Evolutionary conservation across 306 rosid species (phyloP).

Genomic region (Sindora glabra): DNA sequence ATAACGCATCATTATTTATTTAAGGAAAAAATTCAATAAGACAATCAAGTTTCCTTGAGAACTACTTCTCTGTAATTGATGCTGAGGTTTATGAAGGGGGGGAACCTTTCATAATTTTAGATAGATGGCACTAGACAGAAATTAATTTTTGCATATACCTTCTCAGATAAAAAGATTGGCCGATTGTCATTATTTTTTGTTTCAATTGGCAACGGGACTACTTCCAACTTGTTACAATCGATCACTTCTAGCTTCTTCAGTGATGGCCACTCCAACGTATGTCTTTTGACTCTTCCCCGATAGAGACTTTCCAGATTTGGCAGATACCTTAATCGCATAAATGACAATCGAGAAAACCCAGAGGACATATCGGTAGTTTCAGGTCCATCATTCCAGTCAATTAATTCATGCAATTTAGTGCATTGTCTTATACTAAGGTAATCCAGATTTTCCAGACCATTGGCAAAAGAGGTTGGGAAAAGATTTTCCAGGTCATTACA

Average conservation of each 20-base stretch:
- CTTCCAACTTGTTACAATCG: neutral
- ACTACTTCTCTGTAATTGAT: too few species aligned
- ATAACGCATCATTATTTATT: too few species aligned
- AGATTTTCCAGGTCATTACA: neutral
- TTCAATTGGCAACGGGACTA: neutral
- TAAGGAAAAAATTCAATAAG: too few species aligned
- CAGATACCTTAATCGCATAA: fast-evolving
- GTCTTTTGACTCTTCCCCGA: neutral
- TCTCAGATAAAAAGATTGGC: neutral
- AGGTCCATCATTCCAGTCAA: neutral
- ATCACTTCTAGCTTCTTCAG: neutral
- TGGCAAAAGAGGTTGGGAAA: neutral
- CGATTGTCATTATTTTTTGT: neutral
- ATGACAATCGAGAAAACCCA: neutral
- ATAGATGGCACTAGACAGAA: too few species aligned
- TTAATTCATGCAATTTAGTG: neutral
- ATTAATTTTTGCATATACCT: neutral
- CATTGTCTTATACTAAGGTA: neutral
- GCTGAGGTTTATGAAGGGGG: too few species aligned
- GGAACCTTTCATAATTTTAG: too few species aligned
- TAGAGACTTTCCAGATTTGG: neutral
- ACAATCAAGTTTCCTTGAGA: too few species aligned
- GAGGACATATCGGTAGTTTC: neutral
- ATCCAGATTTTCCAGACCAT: neutral
- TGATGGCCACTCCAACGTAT: neutral